Evolutionary conservation across 1,139 yeast species (phyloP).

Genomic region (Zygotorulaspora mrakii): DNA sequence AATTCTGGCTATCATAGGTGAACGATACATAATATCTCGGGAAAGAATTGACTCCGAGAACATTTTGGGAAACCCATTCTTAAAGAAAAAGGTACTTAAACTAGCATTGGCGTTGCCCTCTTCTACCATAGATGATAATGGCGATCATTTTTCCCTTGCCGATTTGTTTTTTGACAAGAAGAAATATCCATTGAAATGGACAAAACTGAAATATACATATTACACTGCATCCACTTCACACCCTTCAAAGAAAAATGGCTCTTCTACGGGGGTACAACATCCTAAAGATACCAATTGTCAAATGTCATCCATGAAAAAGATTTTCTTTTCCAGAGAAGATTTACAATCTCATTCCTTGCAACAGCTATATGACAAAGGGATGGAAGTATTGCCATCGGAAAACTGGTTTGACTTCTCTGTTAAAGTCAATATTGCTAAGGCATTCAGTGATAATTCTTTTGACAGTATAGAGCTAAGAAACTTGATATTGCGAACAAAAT

Average conservation of each 20-base stretch:
- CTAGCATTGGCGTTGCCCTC: constrained; percentile 57
- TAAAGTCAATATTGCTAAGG: constrained; percentile 63
- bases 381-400: constrained; percentile 55
- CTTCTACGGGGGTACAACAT: constrained; percentile 2
- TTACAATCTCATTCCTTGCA: constrained; percentile 52
- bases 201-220: constrained; percentile 52
- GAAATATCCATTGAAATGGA: constrained; percentile 57
- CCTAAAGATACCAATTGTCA: constrained; percentile 6
- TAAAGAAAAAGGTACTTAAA: constrained; percentile 46
- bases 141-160: constrained; percentile 51
- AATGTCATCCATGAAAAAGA: constrained; percentile 33
- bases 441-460: constrained; percentile 57
- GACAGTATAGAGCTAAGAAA: constrained; percentile 56
- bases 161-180: constrained; percentile 50
- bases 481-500: constrained; percentile 59
- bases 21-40: constrained; percentile 48
- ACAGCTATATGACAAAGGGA: constrained; percentile 62
- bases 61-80: constrained; percentile 35
- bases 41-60: constrained; percentile 46
- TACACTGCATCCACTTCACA: constrained; percentile 37
- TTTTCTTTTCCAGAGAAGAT: constrained; percentile 47
- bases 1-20: constrained; percentile 59
- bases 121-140: constrained; percentile 39
- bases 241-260: constrained; percentile 5
- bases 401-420: constrained; percentile 63